Evolutionary conservation across 768 basidiomycete genomes (phyloP), one percentile per base, ranked within the genome.

Genomic region (Phylloporus sp.): DNA sequence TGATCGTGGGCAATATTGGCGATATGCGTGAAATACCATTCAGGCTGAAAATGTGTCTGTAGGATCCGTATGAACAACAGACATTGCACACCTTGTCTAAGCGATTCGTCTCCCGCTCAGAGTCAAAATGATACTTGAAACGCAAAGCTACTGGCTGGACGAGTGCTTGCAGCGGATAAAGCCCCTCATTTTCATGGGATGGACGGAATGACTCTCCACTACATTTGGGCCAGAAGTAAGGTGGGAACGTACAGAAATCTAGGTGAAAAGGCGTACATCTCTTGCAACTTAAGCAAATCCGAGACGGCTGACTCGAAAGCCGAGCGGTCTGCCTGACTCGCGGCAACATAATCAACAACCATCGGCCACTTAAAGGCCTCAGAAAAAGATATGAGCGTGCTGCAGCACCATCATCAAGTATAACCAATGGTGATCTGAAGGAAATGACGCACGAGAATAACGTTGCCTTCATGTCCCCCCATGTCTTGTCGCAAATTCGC

Each of bases 101-200:
- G 46, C 91, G 78, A 68, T 97, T 99, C 1, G 97, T 99, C 57
- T 84, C 81, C 31, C 92, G 77, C 16, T 80, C 76, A 0, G 89
- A 84, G 51, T 97, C 93, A 55, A 98, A 98, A 64, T 99, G 97
- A 65, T 88, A 99, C 61, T 88, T 91, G 76, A 97, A 99, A 18
- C 97, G 81, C 53, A 92, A 70, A 2, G 86, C 75, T 44, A 99
- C 78, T 2, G 95, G 90, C 39, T 86, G 83, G 4, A 92, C 80
- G 16, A 99, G 79, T 2, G 89, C 86, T 64, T 91, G 86, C 16
- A 98, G 61, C 2, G 97, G 81, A 68, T 95, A 95, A 29, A 97
- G 64, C 0, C 85, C 84, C 43, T 82, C 78, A 24, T 34, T 54
- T 57, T 56, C 61, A 41, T 24, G 49, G 31, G 32, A 42, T 32